Conservation (phyloP, 129 eudicot genomes). For the Mikania micrantha region DNA sequence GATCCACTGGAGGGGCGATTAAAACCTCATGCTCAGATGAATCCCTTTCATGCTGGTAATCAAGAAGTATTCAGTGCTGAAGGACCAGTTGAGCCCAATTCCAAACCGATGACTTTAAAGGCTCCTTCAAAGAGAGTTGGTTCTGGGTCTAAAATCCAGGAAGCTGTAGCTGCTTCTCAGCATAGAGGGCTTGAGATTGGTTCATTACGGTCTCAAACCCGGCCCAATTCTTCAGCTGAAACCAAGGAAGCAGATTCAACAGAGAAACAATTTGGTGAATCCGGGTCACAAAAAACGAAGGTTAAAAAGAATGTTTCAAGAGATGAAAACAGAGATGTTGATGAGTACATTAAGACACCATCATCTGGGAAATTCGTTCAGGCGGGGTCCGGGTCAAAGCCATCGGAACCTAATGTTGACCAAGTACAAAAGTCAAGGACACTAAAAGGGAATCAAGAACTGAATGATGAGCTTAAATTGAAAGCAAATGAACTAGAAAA, state of each 20-base stretch:
- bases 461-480: constrained; percentile 68
- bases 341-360: constrained; percentile 22
- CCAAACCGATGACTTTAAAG: constrained; percentile 14
- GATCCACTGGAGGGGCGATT: constrained; percentile 1
- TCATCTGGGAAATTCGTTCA: constrained; percentile 32
- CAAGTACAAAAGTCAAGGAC: too few species aligned
- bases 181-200: constrained; percentile 16
- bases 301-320: constrained; percentile 34
- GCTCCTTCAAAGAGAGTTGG: constrained; percentile 28
- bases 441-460: constrained; percentile 81
- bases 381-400: constrained; percentile 45
- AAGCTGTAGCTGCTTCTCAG: background rate
- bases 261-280: constrained; percentile 21
- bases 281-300: too few species aligned
- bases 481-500: constrained; percentile 94
- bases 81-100: background rate
- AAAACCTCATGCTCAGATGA: background rate
- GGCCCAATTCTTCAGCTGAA: background rate
- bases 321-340: constrained; percentile 20
- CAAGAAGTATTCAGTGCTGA: constrained; percentile 12
- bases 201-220: constrained; percentile 23
- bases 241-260: too few species aligned
- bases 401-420: too few species aligned
- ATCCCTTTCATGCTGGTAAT: constrained; percentile 17
- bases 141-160: background rate